These are phyloP conservation scores for Casuarina cunninghamiana DNA, from an alignment of 306 rosid species.

Conservation along the genomic window DNA sequence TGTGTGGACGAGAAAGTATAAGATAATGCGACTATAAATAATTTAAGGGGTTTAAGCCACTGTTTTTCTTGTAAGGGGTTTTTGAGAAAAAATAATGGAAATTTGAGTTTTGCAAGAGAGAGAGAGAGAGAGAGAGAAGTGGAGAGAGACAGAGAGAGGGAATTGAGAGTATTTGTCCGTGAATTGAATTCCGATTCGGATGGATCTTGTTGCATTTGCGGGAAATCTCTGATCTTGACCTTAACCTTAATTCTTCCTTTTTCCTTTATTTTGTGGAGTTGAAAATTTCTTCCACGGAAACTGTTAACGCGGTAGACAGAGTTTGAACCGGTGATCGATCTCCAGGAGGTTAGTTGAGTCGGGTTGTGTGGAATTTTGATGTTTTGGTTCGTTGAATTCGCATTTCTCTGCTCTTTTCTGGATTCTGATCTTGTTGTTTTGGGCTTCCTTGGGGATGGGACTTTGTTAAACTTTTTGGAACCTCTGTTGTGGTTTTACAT, in stretches of 20 bases:
- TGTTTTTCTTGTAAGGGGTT: constrained; percentile 51
- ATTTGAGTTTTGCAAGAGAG: neutral
- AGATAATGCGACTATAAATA: constrained; percentile 16
- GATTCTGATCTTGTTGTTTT: constrained; percentile 24
- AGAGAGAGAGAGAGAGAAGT: neutral
- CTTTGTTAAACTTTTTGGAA: constrained; percentile 16
- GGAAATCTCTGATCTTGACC: constrained; percentile 13
- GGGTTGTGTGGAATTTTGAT: constrained; percentile 4
- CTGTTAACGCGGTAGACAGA: constrained; percentile 30
- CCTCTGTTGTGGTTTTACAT: constrained; percentile 25
- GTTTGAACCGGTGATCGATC: constrained; percentile 33
- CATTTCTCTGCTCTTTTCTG: neutral
- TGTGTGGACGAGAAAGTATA: constrained; percentile 56
- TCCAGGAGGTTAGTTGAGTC: constrained; percentile 47
- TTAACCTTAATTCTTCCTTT: neutral
- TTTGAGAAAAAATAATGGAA: constrained; percentile 12
- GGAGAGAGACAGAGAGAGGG: constrained; percentile 11
- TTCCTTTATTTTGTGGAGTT: neutral
- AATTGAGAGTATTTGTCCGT: neutral
- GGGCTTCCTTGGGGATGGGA: constrained; percentile 8
- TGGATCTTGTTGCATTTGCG: constrained; percentile 37
- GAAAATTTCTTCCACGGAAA: constrained; percentile 11
- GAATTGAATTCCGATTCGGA: constrained; percentile 29
- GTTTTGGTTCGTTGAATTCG: constrained; percentile 27
- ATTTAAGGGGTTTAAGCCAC: constrained; percentile 61